A percentile compares a stretch with the other conserved stretches of the same genome.
These are phyloP conservation scores for Calonectria montana DNA, from an alignment of 2,329 filamentous ascomycete genomes.

Conservation along the genomic window DNA sequence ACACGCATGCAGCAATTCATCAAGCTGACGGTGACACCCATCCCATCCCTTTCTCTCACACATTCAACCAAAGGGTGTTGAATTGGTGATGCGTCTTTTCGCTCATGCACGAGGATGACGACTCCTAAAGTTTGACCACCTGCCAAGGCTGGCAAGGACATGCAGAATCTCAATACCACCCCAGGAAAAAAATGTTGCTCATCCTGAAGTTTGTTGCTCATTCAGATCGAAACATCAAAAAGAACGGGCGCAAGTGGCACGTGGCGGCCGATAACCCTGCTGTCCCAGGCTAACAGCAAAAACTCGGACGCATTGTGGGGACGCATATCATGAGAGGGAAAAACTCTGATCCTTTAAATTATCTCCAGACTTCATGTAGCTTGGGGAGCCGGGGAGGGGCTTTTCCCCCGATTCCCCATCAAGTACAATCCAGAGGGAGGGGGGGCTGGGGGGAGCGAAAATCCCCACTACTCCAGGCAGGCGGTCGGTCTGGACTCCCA, in stretches of 20 bases:
- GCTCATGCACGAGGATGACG: not conserved
- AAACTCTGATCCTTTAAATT: constrained; percentile 5
- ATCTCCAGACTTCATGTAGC: not conserved
- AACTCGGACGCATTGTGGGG: constrained; percentile 3
- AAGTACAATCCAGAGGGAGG: not conserved
- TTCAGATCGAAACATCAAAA: not conserved
- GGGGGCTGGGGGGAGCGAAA: not conserved
- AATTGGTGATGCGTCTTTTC: not conserved
- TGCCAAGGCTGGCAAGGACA: not conserved
- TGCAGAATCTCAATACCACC: not conserved
- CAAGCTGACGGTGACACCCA: not conserved
- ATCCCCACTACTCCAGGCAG: not conserved
- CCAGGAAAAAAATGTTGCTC: not conserved
- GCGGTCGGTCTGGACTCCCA: not conserved
- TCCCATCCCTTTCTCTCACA: not conserved
- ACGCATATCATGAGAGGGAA: constrained; percentile 1
- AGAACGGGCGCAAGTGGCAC: not conserved
- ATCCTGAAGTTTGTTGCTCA: not conserved
- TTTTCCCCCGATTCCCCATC: not conserved
- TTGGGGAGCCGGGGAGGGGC: not conserved
- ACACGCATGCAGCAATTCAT: not conserved
- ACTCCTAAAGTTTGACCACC: not conserved
- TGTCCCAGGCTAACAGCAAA: not conserved
- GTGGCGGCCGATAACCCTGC: not conserved
- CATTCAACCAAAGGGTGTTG: not conserved